Evolutionary conservation across 1,139 yeast species (phyloP), one percentile per base, ranked within the genome.

Genomic region (Protomyces lactucae-debilis): DNA sequence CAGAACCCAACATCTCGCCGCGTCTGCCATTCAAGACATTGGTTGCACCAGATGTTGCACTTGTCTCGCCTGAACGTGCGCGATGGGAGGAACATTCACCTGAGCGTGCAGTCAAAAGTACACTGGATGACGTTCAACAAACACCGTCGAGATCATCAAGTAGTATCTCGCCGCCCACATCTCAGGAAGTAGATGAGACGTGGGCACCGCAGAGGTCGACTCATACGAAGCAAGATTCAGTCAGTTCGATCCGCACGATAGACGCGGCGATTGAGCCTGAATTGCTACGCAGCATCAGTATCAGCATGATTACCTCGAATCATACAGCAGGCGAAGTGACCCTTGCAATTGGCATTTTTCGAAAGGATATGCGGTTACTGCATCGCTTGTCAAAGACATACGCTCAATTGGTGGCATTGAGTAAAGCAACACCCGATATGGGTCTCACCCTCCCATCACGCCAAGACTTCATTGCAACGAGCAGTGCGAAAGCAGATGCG

Each of bases 321-420:
- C 21, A 16, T 16, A 10, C 48, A 18, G 8, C 23, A 10, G 48
- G 48, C 8, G 48, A 43, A 10, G 48, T 43, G 25, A 28, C 14
- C 36, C 10, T 43, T 10, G 43, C 10, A 2, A 23, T 59, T 12
- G 57, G 63, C 21, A n/a, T 59, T n/a, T 57, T 51, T 39, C 51
- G 32, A 3, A 25, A 37, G 14, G 55, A 57, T 23, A 46, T 48
- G 55, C 21, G 18, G 1, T 54, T 57, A 9, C 12, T 48, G 14
- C 55, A 51, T 12, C 52, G 40, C 6, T 37, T 57, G 12, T 14
- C 18, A 16, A 48, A 52, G 39, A 35, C 61, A 4, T 57, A 46
- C n/a, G 36, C 35, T 14, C 51, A 51, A 12, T 36, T 57, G 12
- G 45, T 51, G 25, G 25, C 52, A 51, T 35, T 35, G 23, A 32